Base-by-base conservation (phyloP, 345 rosid species). In the Arabidopsis suecica region DNA sequence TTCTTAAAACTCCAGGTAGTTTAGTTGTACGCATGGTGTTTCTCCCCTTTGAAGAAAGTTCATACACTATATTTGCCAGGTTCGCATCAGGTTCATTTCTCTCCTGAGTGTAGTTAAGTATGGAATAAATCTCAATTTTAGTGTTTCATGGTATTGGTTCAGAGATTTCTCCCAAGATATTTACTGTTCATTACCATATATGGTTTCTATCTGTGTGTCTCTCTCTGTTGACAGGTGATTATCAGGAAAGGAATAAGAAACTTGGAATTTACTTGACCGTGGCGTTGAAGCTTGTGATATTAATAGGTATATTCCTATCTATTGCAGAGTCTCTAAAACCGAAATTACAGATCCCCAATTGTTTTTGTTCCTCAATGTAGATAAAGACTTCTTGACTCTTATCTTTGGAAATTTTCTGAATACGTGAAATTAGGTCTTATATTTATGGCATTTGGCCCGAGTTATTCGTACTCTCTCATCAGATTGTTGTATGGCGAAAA, bases 11-110 rank as follows among this genome's bases (percentile, higher is more conserved):
- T 63, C 55, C 87, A 95, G 99, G 97, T 78, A 90, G 99, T 86
- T 82, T 90, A 73, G 99, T 95, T 64, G 99, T 92, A 74, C 87
- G 98, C 74, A 42, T 95, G 88, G 90, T 95, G 76, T 88, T 92
- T 85, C 91, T 92, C 79, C 99, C 98, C 14, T 91, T 93, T 42
- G 97, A 96, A 85, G 99, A 96, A 84, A 96, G 98, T 83, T 85
- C 99, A 55, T 89, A 86, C 80, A 81, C 91, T 72, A 89, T 89
- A 73, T 96, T 91, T 87, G 97, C 99, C 87, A 91, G 96, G 96
- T 91, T 88, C 65, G 93, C 96, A 65, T 85, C 99, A 92, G 98
- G 99, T 92, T 88, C 78, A 84, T 76, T 79, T 86, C 93, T 88
- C 49, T 83, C 82, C 84, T 82, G 81, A 74, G 50, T 38, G 68